These are phyloP conservation scores for Pterulicium gracile DNA, from an alignment of 1,284 basidiomycete species.

Conservation along the genomic window DNA sequence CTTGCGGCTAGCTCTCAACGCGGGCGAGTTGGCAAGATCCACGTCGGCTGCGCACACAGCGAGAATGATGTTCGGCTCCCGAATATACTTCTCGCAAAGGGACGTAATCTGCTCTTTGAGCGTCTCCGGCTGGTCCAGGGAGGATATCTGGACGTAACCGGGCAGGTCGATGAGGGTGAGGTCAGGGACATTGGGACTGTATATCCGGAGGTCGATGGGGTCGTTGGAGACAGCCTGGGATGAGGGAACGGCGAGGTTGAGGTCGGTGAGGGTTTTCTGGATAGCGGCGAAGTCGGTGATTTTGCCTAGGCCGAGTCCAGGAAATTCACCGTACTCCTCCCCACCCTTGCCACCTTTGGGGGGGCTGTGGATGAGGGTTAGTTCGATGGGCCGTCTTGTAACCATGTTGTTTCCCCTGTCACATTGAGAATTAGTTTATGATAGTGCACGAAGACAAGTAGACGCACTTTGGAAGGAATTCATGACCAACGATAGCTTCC, in stretches of 20 bases:
- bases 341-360: conserved; percentile 42
- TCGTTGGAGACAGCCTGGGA: conserved; percentile 88
- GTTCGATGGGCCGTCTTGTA: conserved; percentile 93
- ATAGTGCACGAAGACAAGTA: too few species aligned
- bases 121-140: conserved; percentile 91
- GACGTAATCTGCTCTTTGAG: conserved; percentile 87
- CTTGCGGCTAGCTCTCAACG: conserved; percentile 83
- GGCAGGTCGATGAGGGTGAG: conserved; percentile 96
- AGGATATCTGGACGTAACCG: conserved; percentile 93
- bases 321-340: conserved; percentile 91
- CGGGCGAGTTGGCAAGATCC: conserved; percentile 96
- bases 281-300: conserved; percentile 86
- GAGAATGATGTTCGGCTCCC: conserved; percentile 95
- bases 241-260: conserved; percentile 88
- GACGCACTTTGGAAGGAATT: conserved; percentile 89
- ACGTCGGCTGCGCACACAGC: conserved; percentile 98
- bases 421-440: too few species aligned
- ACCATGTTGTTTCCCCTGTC: conserved; percentile 97
- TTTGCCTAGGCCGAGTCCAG: conserved; percentile 77
- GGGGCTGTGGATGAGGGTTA: conserved; percentile 92
- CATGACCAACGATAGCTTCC: conserved; percentile 95
- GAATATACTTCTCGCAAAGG: conserved; percentile 94
- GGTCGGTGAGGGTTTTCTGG: conserved; percentile 87
- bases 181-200: conserved; percentile 93
- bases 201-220: conserved; percentile 93